These are phyloP conservation scores for Solanum gracilifrons DNA, from an alignment of 257 asterid species.

Conservation along the genomic window DNA sequence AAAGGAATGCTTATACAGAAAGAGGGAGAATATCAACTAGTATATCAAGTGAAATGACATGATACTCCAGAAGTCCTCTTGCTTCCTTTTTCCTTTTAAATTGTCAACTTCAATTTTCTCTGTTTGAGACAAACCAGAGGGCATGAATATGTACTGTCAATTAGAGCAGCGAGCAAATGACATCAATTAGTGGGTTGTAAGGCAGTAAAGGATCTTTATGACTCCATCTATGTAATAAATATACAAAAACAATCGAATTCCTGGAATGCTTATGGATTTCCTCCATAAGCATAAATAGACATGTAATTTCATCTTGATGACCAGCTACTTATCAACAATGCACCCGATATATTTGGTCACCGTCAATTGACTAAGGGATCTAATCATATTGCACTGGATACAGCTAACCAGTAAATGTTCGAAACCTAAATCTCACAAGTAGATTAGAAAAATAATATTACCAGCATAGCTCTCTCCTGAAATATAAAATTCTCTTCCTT, in stretches of 20 bases:
- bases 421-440: not conserved
- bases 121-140: not conserved
- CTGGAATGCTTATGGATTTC: not conserved
- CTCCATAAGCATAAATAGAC: not conserved
- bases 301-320: not conserved
- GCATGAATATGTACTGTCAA: not conserved
- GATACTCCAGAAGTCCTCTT: not conserved
- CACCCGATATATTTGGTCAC: not conserved
- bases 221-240: not conserved
- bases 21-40: not conserved
- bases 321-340: not conserved
- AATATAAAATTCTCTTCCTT: conserved; percentile 70
- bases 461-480: conserved; percentile 98
- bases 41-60: not conserved
- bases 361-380: not conserved
- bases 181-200: not conserved
- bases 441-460: conserved; percentile 10
- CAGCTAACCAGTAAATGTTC: not conserved
- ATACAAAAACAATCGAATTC: not conserved
- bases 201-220: not conserved
- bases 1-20: not conserved
- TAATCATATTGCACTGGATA: not conserved
- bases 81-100: not conserved
- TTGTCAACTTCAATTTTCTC: not conserved
- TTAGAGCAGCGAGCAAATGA: not conserved